Evolutionary conservation across 306 rosid species (phyloP).

Genomic region (Phaseolus lunatus): DNA sequence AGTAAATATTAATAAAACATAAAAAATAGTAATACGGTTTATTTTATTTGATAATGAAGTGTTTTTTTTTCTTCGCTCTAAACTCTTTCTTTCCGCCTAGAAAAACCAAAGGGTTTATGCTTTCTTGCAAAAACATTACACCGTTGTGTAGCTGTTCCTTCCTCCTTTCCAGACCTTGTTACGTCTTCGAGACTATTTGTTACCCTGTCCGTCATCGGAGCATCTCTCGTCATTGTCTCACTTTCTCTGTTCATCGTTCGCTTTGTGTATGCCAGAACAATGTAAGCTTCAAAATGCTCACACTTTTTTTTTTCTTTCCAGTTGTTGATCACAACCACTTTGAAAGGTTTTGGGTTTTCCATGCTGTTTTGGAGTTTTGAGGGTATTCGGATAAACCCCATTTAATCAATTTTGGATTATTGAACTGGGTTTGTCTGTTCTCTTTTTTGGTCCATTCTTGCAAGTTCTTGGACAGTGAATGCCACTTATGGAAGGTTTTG

Average conservation of each 20-base stretch:
- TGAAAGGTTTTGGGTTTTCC: not conserved
- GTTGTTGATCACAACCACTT: not conserved
- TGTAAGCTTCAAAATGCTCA: conserved; percentile 11
- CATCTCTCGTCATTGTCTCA: not conserved
- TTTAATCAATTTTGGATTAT: conserved; percentile 12
- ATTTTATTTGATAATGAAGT: not conserved
- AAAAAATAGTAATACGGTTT: too few species aligned
- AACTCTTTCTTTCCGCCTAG: too few species aligned
- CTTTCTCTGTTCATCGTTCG: conserved; percentile 1
- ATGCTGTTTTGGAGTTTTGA: not conserved
- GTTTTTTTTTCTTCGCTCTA: too few species aligned
- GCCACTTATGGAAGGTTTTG: not conserved
- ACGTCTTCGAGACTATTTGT: not conserved
- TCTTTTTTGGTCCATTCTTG: not conserved
- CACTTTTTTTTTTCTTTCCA: not conserved
- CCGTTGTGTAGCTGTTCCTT: not conserved
- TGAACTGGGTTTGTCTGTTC: not conserved
- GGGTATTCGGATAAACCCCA: conserved; percentile 1
- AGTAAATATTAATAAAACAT: too few species aligned
- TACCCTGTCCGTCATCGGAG: not conserved
- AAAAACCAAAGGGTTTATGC: not conserved
- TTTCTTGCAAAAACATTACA: not conserved
- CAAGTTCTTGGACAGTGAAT: not conserved
- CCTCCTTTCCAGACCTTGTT: not conserved
- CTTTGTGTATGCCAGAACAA: not conserved